These are phyloP conservation scores for Sanguinoderma infundibulare DNA, from an alignment of 1,284 basidiomycete genomes.

Conservation along the genomic window DNA sequence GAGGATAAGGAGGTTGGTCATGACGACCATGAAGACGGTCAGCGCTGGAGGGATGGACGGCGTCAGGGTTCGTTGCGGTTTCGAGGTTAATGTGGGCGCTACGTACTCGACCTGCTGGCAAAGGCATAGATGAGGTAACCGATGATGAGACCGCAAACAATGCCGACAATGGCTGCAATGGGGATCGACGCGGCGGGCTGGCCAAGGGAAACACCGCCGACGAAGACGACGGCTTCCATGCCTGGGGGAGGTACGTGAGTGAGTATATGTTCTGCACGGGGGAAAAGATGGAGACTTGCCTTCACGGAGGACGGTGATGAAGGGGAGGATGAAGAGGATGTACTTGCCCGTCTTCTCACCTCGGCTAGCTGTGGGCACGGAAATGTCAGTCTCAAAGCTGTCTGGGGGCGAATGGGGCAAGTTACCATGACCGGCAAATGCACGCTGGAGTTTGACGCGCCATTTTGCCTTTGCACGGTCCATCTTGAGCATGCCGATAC, in stretches of 20 bases:
- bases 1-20: slow-evolving; percentile 89
- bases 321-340: slow-evolving; percentile 85
- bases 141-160: slow-evolving; percentile 73
- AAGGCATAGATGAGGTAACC: slow-evolving; percentile 79
- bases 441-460: slow-evolving; percentile 83
- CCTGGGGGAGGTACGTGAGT: slow-evolving; percentile 38
- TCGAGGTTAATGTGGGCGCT: not conserved
- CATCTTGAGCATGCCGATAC: slow-evolving; percentile 55
- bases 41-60: slow-evolving; percentile 51
- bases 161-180: slow-evolving; percentile 84
- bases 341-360: slow-evolving; percentile 69
- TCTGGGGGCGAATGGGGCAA: not conserved
- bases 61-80: slow-evolving; percentile 1
- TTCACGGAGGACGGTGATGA: slow-evolving; percentile 91
- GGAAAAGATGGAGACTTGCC: slow-evolving; percentile 45
- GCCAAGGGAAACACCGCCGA: slow-evolving; percentile 89
- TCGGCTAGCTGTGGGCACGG: slow-evolving; percentile 33
- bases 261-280: not conserved
- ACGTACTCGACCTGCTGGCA: slow-evolving; percentile 71
- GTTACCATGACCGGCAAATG: slow-evolving; percentile 68
- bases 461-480: slow-evolving; percentile 84
- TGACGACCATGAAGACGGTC: slow-evolving; percentile 83
- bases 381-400: not conserved
- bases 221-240: slow-evolving; percentile 91
- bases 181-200: slow-evolving; percentile 85